These are phyloP conservation scores for Gyrodon lividus DNA, from an alignment of 768 basidiomycete genomes.

Conservation along the genomic window DNA sequence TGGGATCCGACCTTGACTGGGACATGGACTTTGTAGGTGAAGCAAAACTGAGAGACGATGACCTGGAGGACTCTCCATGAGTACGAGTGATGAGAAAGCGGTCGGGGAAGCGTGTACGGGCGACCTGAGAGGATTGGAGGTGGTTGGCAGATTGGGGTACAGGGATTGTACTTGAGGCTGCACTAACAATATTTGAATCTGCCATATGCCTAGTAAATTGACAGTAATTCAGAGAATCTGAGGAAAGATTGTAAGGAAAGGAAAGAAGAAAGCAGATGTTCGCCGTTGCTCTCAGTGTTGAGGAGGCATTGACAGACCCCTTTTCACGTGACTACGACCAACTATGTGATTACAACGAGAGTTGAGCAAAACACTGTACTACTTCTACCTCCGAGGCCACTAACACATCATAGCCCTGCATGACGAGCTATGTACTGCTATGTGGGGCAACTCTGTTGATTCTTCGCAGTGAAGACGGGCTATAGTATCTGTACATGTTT, in stretches of 20 bases:
- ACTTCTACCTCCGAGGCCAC: no score
- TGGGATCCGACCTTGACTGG: slow-evolving; percentile 14
- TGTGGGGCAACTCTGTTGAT: no score
- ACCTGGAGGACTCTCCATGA: slow-evolving; percentile 31
- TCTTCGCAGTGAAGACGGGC: no score
- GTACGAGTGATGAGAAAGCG: slow-evolving; percentile 26
- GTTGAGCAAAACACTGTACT: no score
- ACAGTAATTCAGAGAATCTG: not conserved
- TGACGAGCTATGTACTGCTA: no score
- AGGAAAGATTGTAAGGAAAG: not conserved
- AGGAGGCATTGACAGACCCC: not conserved
- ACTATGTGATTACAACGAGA: slow-evolving; percentile 5
- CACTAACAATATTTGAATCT: slow-evolving; percentile 18
- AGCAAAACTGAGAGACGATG: slow-evolving; percentile 27
- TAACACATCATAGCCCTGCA: no score
- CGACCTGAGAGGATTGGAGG: slow-evolving; percentile 11
- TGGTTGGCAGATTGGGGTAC: slow-evolving; percentile 7
- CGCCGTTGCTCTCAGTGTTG: not conserved
- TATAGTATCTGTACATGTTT: no score
- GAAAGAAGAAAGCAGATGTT: not conserved
- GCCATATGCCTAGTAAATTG: slow-evolving; percentile 25
- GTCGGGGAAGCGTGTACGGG: slow-evolving; percentile 37
- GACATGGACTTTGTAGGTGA: slow-evolving; percentile 14
- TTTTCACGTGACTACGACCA: not conserved
- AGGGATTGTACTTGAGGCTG: slow-evolving; percentile 20